Conservation (phyloP, 83 land plant species). For the Picea abies region DNA sequence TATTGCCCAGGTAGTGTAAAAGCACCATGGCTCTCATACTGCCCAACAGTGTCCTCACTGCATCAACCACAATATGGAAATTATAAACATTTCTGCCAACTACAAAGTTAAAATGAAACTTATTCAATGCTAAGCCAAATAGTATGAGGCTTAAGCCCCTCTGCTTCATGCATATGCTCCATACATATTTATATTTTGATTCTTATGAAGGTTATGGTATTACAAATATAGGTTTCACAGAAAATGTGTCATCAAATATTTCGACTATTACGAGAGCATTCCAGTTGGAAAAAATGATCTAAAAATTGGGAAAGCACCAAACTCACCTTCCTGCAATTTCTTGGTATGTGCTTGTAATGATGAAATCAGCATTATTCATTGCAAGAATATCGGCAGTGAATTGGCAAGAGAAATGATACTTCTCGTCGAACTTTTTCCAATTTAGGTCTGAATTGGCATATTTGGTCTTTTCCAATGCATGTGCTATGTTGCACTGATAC, state of each 20-base stretch:
- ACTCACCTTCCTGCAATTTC: constrained; percentile 10
- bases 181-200: neutral
- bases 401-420: constrained; percentile 97
- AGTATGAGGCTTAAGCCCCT: neutral
- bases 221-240: neutral
- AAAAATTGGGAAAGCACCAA: no score
- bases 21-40: constrained; percentile 93
- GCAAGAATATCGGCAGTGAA: constrained; percentile 93
- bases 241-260: constrained; percentile 15
- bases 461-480: constrained; percentile 90
- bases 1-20: constrained; percentile 84
- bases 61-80: constrained; percentile 14
- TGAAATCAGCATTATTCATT: constrained; percentile 10
- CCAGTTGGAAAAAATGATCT: no score
- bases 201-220: neutral
- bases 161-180: neutral
- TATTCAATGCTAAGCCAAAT: no score
- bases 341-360: constrained; percentile 14
- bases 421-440: constrained; percentile 81
- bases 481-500: constrained; percentile 72
- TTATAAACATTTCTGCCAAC: neutral
- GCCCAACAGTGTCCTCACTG: constrained; percentile 84
- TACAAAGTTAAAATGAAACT: no score
- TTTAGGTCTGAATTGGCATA: constrained; percentile 88
- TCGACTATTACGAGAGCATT: no score